Evolutionary conservation across 2,329 filamentous ascomycete species (phyloP).

Genomic region (Pseudogymnoascus sp.): DNA sequence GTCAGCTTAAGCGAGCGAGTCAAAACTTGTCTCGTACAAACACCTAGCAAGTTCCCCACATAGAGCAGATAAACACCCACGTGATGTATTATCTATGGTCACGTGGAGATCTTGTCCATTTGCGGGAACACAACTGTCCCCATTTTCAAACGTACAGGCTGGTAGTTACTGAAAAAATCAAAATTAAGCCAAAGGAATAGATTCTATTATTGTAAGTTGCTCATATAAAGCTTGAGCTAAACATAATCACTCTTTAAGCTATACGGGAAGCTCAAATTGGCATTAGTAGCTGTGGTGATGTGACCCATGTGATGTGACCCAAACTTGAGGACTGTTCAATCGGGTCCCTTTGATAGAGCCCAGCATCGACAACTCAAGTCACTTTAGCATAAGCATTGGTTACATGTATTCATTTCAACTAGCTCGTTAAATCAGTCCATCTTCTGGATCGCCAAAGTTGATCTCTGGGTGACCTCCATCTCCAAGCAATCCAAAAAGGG

Average conservation of each 20-base stretch:
- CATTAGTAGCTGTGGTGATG: no score
- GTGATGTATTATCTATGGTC: not conserved
- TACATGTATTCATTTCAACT: not conserved
- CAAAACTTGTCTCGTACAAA: not conserved
- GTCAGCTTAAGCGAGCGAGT: slow-evolving; percentile 5
- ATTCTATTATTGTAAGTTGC: not conserved
- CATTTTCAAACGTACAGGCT: not conserved
- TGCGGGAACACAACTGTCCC: no score
- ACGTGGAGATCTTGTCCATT: not conserved
- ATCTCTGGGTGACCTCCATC: slow-evolving; percentile 2
- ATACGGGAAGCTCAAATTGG: no score
- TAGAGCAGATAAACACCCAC: not conserved
- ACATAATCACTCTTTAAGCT: no score
- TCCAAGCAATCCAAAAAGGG: slow-evolving; percentile 6
- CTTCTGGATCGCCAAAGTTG: not conserved
- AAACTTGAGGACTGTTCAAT: not conserved
- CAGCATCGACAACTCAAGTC: not conserved
- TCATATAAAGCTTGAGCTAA: no score
- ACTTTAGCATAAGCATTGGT: not conserved
- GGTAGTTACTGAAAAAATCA: not conserved
- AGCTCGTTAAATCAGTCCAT: not conserved
- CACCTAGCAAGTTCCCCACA: not conserved
- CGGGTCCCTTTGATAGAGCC: not conserved
- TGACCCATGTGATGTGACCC: no score
- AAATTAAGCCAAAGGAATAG: not conserved